Conservation (phyloP, 2,329 filamentous ascomycete genomes). For the Aspergillus candidus region DNA sequence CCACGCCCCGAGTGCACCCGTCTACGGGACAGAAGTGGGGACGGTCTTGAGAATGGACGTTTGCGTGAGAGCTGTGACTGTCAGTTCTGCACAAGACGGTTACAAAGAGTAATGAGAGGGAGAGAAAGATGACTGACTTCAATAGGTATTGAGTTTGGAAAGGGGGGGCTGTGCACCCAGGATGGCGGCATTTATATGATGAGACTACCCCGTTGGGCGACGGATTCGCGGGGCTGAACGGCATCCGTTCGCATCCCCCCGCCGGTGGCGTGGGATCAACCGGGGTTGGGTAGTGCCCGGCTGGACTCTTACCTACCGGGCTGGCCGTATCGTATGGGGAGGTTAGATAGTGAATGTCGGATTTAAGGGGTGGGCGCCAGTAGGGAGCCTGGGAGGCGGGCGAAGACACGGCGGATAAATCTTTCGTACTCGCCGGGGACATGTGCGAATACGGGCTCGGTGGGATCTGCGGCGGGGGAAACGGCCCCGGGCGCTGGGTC, state of each 20-base stretch:
- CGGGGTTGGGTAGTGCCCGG: slow-evolving; percentile 36
- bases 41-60: slow-evolving; percentile 58
- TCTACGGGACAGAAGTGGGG: slow-evolving; percentile 58
- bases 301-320: slow-evolving; percentile 30
- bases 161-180: slow-evolving; percentile 52
- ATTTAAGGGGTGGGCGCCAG: slow-evolving; percentile 24
- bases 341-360: slow-evolving; percentile 22
- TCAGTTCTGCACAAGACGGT: slow-evolving; percentile 4
- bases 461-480: slow-evolving; percentile 25
- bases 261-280: slow-evolving; percentile 25
- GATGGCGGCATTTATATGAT: slow-evolving; percentile 49
- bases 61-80: slow-evolving; percentile 43
- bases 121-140: slow-evolving; percentile 44
- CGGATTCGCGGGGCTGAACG: slow-evolving; percentile 14
- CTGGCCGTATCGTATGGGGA: slow-evolving; percentile 26
- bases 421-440: slow-evolving; percentile 35
- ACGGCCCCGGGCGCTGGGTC: slow-evolving; percentile 25
- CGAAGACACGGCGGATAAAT: slow-evolving; percentile 31
- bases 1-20: slow-evolving; percentile 52
- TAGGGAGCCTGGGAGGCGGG: slow-evolving; percentile 26
- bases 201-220: slow-evolving; percentile 22
- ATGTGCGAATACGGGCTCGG: slow-evolving; percentile 32
- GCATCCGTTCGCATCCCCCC: slow-evolving; percentile 17
- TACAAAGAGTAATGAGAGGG: background rate
- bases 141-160: slow-evolving; percentile 62